Evolutionary conservation across 495 filamentous ascomycete species (phyloP).

Genomic region (Tuber magnatum): DNA sequence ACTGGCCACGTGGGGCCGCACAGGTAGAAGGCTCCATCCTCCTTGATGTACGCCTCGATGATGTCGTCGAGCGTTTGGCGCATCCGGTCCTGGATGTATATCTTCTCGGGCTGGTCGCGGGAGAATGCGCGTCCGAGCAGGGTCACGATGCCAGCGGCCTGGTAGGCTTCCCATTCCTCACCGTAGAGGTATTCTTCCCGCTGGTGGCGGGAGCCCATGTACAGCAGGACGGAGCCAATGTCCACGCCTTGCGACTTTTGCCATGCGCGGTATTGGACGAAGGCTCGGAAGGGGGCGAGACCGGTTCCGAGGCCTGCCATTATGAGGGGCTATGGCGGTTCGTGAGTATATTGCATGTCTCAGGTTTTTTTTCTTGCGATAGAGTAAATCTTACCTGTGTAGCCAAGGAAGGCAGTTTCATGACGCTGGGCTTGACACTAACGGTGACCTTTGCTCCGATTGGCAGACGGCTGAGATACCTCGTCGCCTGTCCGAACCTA

Average conservation of each 20-base stretch:
- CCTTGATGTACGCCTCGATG: slow-evolving; percentile 75
- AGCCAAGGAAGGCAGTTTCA: slow-evolving; percentile 80
- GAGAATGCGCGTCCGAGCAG: slow-evolving; percentile 91
- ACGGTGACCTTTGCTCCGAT: slow-evolving; percentile 74
- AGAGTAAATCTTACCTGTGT: slow-evolving; percentile 17
- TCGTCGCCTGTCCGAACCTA: slow-evolving; percentile 85
- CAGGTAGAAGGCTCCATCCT: slow-evolving; percentile 89
- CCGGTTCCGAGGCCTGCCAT: slow-evolving; percentile 99
- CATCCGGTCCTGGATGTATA: slow-evolving; percentile 99
- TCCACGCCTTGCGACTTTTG: slow-evolving; percentile 91
- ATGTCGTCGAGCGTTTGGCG: slow-evolving; percentile 78
- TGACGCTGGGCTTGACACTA: slow-evolving; percentile 92
- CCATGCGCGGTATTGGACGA: slow-evolving; percentile 95
- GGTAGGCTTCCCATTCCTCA: slow-evolving; percentile 98
- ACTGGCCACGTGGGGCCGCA: slow-evolving; percentile 98
- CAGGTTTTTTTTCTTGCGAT: not conserved
- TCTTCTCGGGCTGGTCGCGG: slow-evolving; percentile 93
- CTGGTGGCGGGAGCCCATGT: slow-evolving; percentile 94
- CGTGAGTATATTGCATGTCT: slow-evolving; percentile 33
- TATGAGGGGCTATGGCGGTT: slow-evolving; percentile 73
- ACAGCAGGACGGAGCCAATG: slow-evolving; percentile 86
- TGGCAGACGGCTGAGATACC: slow-evolving; percentile 68
- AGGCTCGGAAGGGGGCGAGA: slow-evolving; percentile 94
- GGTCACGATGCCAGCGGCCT: slow-evolving; percentile 90
- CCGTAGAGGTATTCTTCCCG: slow-evolving; percentile 98